Conservation (phyloP, 2,329 filamentous ascomycete genomes). For the Karstenula rhodostoma region DNA sequence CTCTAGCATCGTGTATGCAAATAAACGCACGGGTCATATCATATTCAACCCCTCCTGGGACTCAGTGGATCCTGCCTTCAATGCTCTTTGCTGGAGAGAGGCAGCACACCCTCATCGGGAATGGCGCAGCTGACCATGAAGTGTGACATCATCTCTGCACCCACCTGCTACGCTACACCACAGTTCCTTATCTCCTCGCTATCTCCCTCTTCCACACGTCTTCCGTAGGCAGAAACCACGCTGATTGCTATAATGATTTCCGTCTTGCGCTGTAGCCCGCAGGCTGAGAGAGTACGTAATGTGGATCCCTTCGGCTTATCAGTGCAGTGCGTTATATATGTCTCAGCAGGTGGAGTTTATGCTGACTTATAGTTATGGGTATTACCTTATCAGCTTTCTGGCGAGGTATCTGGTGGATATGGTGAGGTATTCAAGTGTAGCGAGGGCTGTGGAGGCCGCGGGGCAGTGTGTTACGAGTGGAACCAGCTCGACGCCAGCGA, state of each 20-base stretch:
- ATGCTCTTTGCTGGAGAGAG: too few species aligned
- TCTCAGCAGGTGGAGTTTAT: constrained; percentile 45
- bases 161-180: too few species aligned
- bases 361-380: constrained; percentile 46
- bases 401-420: constrained; percentile 34
- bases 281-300: not conserved
- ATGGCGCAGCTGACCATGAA: too few species aligned
- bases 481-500: constrained; percentile 41
- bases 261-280: not conserved
- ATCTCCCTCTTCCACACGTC: too few species aligned
- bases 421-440: constrained; percentile 33
- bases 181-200: too few species aligned
- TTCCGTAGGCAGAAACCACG: too few species aligned
- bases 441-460: constrained; percentile 37
- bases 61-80: too few species aligned
- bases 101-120: too few species aligned
- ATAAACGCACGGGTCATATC: too few species aligned
- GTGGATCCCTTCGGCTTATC: not conserved
- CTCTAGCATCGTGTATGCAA: too few species aligned
- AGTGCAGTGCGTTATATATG: constrained; percentile 41
- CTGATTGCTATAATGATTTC: not conserved
- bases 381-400: constrained; percentile 45
- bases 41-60: too few species aligned
- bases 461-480: constrained; percentile 40
- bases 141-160: too few species aligned